phyloP scores from a whole-genome alignment of 129 eudicot genomes.

The Pittosporum tobira region DNA sequence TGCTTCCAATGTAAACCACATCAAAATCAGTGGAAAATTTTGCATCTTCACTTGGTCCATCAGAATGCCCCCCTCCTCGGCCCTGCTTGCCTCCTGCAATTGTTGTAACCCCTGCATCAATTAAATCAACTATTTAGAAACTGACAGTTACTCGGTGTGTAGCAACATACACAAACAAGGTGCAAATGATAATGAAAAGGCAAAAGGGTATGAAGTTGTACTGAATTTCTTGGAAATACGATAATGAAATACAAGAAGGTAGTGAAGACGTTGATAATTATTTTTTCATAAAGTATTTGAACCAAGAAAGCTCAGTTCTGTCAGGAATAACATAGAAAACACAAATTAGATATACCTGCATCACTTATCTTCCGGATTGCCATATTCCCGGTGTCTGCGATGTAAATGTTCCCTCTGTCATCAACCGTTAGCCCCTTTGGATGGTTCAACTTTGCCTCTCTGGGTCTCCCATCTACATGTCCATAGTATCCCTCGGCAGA shows the following conservation, averaged over 20 bases:
- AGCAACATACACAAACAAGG: background rate
- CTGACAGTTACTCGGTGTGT: background rate
- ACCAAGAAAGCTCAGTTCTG: background rate
- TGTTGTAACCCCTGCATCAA: slow-evolving; percentile 69
- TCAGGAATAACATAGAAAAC: too few relatives aligned
- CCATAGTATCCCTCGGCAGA: slow-evolving; percentile 89
- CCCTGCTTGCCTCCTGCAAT: slow-evolving; percentile 86
- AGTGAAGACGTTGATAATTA: too few relatives aligned
- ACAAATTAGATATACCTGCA: slow-evolving; percentile 36
- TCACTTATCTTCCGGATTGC: slow-evolving; percentile 90
- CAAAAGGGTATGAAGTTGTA: background rate
- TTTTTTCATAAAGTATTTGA: background rate
- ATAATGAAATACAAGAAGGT: background rate
- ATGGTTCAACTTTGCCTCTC: slow-evolving; percentile 89
- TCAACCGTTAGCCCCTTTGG: slow-evolving; percentile 94
- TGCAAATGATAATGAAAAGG: background rate
- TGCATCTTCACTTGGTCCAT: slow-evolving; percentile 98
- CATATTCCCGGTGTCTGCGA: slow-evolving; percentile 83
- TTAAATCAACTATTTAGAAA: background rate
- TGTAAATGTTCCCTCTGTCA: slow-evolving; percentile 81
- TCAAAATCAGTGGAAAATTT: slow-evolving; percentile 91
- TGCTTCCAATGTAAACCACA: slow-evolving; percentile 86
- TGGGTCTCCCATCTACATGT: slow-evolving; percentile 72
- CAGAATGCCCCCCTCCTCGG: slow-evolving; percentile 84
- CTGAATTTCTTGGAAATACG: background rate